These are phyloP conservation scores for Crithidia thermophila DNA, from an alignment of 208 protist genomes.

Conservation along the genomic window DNA sequence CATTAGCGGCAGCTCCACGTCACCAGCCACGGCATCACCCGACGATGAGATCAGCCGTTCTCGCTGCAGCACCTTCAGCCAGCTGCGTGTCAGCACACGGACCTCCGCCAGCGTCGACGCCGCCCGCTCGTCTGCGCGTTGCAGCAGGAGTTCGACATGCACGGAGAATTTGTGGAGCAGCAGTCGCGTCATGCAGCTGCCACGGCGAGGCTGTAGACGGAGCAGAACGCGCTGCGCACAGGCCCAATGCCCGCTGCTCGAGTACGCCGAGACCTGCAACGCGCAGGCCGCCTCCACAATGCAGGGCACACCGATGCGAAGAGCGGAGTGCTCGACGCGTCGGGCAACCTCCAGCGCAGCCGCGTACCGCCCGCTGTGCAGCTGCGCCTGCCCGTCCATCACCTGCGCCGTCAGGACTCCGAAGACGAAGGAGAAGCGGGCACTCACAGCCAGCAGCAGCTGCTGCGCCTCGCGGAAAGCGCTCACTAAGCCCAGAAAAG, in stretches of 20 bases:
- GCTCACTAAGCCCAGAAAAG: conserved; percentile 53
- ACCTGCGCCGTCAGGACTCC: conserved; percentile 65
- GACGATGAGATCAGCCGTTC: conserved; percentile 8
- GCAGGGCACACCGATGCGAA: conserved; percentile 46
- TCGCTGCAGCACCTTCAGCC: conserved; percentile 13
- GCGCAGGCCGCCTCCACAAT: conserved; percentile 20
- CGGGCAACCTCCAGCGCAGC: conserved; percentile 33
- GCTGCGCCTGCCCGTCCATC: conserved; percentile 47
- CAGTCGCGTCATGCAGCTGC: neutral
- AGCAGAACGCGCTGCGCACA: conserved; percentile 12
- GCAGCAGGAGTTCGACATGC: conserved; percentile 30
- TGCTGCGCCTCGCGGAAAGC: conserved; percentile 29
- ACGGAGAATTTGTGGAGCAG: conserved; percentile 27
- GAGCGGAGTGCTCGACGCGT: conserved; percentile 32
- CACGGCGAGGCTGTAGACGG: conserved; percentile 11
- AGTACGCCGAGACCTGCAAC: conserved; percentile 19
- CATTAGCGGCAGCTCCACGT: neutral
- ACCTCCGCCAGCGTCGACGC: neutral
- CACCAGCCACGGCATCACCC: neutral
- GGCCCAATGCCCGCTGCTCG: conserved; percentile 12
- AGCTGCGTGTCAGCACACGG: conserved; percentile 14
- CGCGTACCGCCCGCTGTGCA: conserved; percentile 38
- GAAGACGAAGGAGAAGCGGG: conserved; percentile 54
- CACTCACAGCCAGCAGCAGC: conserved; percentile 43
- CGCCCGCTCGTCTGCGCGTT: neutral